Evolutionary conservation across 2,329 filamentous ascomycete species (phyloP).

Genomic region (Sporothrix dimorphospora): DNA sequence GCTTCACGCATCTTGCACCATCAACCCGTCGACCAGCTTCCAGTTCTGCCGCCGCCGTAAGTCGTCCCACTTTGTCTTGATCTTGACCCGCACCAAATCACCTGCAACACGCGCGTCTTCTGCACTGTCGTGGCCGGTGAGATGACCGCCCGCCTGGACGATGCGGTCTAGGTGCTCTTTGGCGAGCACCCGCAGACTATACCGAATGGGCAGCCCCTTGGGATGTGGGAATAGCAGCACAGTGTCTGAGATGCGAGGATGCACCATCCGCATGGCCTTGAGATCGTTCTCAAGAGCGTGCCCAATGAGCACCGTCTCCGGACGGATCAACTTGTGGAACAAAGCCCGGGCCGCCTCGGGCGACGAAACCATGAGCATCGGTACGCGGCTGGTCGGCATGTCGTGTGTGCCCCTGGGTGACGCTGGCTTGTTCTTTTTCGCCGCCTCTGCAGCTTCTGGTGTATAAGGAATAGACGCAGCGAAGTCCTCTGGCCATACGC

Average conservation of each 20-base stretch:
- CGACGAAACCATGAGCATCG: conserved; percentile 73
- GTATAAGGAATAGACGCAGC: conserved; percentile 65
- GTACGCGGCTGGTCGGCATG: conserved; percentile 37
- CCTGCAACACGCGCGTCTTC: conserved; percentile 91
- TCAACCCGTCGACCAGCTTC: conserved; percentile 55
- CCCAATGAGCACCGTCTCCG: conserved; percentile 81
- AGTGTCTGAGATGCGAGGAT: conserved; percentile 35
- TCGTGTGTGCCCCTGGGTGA: conserved; percentile 23
- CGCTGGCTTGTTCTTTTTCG: not conserved
- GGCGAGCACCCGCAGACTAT: conserved; percentile 76
- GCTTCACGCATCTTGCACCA: not conserved
- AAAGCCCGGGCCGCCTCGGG: conserved; percentile 75
- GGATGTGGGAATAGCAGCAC: conserved; percentile 72
- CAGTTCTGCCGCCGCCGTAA: conserved; percentile 69
- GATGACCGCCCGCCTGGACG: conserved; percentile 63
- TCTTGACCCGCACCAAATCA: conserved; percentile 75
- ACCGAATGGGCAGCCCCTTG: conserved; percentile 73
- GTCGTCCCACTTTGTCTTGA: conserved; percentile 69
- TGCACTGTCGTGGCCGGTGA: conserved; percentile 81
- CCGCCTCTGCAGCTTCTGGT: not conserved
- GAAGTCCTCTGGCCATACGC: conserved; percentile 78
- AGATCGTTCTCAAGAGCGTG: conserved; percentile 96
- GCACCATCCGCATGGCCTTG: conserved; percentile 58
- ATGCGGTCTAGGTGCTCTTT: conserved; percentile 69
- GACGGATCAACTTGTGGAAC: conserved; percentile 74